A percentile compares a stretch with the other conserved stretches of the same genome.
Conservation (phyloP, 495 filamentous ascomycete genomes). For the Halenospora varia region DNA sequence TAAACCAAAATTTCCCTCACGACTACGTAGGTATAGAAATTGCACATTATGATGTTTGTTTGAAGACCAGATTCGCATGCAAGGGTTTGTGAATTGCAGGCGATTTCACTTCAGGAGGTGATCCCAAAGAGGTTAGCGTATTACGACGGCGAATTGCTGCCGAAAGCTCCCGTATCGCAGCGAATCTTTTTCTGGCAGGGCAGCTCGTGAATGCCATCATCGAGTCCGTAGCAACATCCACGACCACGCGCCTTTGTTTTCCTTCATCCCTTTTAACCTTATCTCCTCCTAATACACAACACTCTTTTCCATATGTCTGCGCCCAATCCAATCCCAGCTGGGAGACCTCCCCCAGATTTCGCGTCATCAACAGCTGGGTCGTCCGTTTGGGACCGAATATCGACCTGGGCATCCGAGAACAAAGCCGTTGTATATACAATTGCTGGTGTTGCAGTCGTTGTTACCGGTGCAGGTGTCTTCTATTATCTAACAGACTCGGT, state of each 20-base stretch:
- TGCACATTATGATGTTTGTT: no score
- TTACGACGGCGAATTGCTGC: not conserved
- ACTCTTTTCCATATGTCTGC: slow-evolving; percentile 20
- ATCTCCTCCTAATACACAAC: slow-evolving; percentile 16
- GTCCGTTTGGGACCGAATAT: slow-evolving; percentile 83
- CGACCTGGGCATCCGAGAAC: slow-evolving; percentile 90
- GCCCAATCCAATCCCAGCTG: slow-evolving; percentile 11
- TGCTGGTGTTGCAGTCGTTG: slow-evolving; percentile 87
- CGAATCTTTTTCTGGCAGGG: slow-evolving; percentile 12
- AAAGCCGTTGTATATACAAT: slow-evolving; percentile 95
- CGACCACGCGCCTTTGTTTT: slow-evolving; percentile 9
- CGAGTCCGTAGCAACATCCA: not conserved
- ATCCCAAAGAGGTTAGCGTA: not conserved
- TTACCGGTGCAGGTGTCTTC: slow-evolving; percentile 81
- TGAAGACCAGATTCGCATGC: no score
- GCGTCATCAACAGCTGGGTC: slow-evolving; percentile 45
- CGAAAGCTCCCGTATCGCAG: not conserved
- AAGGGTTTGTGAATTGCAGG: no score
- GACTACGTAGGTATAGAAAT: no score
- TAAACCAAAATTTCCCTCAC: no score
- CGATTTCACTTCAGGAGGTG: not conserved
- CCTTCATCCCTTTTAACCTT: slow-evolving; percentile 9
- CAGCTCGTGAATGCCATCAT: slow-evolving; percentile 1
- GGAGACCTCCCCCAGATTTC: slow-evolving; percentile 20
- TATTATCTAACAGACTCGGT: slow-evolving; percentile 71